Base-by-base conservation (phyloP, 1,284 basidiomycete genomes). In the Ustilago shanxiensis region DNA sequence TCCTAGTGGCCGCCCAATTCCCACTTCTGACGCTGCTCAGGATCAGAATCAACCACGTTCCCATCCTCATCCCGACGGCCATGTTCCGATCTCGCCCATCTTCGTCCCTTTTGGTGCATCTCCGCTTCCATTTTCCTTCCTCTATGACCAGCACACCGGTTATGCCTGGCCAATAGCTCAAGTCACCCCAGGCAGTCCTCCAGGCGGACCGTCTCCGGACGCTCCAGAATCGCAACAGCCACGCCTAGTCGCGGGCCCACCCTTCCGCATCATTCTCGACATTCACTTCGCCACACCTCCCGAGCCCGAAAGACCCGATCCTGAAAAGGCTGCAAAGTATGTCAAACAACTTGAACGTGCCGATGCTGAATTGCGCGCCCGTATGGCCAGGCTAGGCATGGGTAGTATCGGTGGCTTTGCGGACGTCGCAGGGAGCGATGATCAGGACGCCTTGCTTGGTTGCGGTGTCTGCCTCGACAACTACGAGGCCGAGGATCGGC, bases 381-480 rank as follows among this genome's bases (percentile, higher is more conserved):
- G 83, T 16, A 85, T 85, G 84, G 72, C 73, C 14, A 53, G 79
- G 37, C 73, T 85, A 18, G 79, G 77, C 22, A 72, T 85, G 59
- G 77, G 81, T 18, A 78, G 79, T 53, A 78, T 84, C 33, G 79
- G 82, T 33, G 58, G 68, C 14, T 79, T 79, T 53, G 79, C 51
- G 1, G 54, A 39, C 9, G 47, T n/a, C 9, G 22, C 41, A 2
- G 51, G 41, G 28, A 55, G 13, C 28, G 60, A 51, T 35, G 55
- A 64, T 14, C 62, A 65, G 24, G 67, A 71, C 14, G 51, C 65
- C 1, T 56, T 77, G 26, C 70, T 78, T 11, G 83, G 84, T 3
- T 85, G 84, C 39, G 78, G 77, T 11, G 65, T 85, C 31, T 85
- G 84, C 29, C 72, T 84, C 10, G 83, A 85, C 24, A 72, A 63